Base-by-base conservation (phyloP, 768 basidiomycete species). In the Phanerochaete carnosa region DNA sequence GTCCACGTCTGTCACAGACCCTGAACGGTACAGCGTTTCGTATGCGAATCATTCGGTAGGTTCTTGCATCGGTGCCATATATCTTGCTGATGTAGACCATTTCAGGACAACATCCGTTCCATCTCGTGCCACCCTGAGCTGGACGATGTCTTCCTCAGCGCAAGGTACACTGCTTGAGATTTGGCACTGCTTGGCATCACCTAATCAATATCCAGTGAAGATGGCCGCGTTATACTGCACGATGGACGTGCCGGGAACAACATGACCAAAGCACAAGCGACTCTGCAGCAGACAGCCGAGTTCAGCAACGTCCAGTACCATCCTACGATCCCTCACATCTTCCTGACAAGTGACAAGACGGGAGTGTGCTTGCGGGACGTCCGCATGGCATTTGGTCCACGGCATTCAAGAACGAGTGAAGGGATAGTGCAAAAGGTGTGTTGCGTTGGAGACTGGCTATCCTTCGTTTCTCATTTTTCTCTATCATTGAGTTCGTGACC, bases 281-380 rank as follows among this genome's bases (percentile, higher is more conserved):
- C 75, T 15, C 65, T 91, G 6, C 83, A 84, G 64, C 73, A 85
- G 7, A 64, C 68, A 13, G 65, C 78, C 47, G 87, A 89, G 66
- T 82, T 88, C 56, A 87, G 87, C 0, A 82, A 83, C 43, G 82
- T 87, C 5, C 80, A 85, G 64, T 86, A 80, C 56, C 89, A 93
- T 67, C 91, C 91, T 13, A 68, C 62, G 30, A 83, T 87, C 77
- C 83, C 87, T 37, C 78, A 90, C 64, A 68, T 91, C 51, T 92
- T 93, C 63, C 81, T 80, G 5, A 88, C 86, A 2, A 83, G 85
- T 58, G 87, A 90, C 62, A 74, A 68, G 12, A 72, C 67, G 16
- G 89, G 90, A 3, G 85, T 91, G 2, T 84, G 80, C 64, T 81
- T 93, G 59, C 83, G 88, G 16, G 90, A 93, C 70, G 73, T 75